These are phyloP conservation scores for Aspergillus diversus DNA, from an alignment of 495 filamentous ascomycete genomes.

Conservation along the genomic window DNA sequence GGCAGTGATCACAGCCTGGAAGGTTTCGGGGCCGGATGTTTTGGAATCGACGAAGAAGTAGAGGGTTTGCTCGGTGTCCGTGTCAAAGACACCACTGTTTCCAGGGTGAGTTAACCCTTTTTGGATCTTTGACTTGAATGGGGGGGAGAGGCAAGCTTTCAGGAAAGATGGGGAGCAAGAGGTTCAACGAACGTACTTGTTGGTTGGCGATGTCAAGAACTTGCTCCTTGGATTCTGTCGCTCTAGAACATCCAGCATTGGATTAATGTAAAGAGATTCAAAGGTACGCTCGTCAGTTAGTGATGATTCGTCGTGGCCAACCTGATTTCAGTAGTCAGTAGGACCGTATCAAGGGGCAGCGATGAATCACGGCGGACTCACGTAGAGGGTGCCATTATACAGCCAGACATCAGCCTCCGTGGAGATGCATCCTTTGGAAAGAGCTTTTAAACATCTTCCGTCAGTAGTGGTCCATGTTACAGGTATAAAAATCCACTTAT, in stretches of 20 bases:
- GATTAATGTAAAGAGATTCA: slow-evolving; percentile 59
- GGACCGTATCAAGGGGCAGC: background rate
- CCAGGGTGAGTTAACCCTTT: background rate
- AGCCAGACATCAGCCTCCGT: slow-evolving; percentile 93
- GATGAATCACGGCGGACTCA: slow-evolving; percentile 22
- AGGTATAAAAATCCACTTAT: background rate
- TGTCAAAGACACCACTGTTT: slow-evolving; percentile 49
- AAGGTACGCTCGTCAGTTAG: slow-evolving; percentile 56
- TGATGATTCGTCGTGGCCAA: slow-evolving; percentile 59
- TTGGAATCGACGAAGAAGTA: slow-evolving; percentile 78
- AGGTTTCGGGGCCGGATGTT: slow-evolving; percentile 53
- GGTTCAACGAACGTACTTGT: slow-evolving; percentile 34
- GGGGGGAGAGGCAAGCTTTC: no score
- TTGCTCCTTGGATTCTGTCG: slow-evolving; percentile 49
- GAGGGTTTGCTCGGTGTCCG: slow-evolving; percentile 61
- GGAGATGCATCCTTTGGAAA: slow-evolving; percentile 64
- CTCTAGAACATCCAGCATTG: slow-evolving; percentile 55
- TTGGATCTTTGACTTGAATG: background rate
- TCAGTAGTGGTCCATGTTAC: background rate
- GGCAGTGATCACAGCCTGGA: slow-evolving; percentile 60
- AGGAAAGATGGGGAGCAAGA: no score
- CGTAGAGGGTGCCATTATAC: slow-evolving; percentile 65
- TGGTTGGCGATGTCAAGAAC: slow-evolving; percentile 42
- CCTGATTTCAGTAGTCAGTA: slow-evolving; percentile 30
- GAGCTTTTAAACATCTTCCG: slow-evolving; percentile 25